Percentiles rank a stretch among this genome's conserved stretches.
phyloP scores from a whole-genome alignment of 345 rosid genomes.

The Kernera saxatilis region DNA sequence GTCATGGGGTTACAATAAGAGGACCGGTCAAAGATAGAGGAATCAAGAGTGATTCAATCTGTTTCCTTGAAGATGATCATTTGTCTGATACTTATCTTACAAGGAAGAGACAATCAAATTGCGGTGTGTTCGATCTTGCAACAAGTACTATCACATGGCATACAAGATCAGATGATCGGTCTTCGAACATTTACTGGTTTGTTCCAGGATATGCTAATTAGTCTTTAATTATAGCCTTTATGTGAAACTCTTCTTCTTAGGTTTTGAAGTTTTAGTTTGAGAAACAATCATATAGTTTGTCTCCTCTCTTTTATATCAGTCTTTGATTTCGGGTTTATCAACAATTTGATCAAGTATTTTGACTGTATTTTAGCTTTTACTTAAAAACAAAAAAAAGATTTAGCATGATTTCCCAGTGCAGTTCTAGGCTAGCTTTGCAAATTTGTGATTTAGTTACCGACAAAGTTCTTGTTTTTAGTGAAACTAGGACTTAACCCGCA shows the following conservation, averaged over 20 bases:
- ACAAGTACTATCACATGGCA: not conserved
- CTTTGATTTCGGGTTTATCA: no score
- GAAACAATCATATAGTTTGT: not conserved
- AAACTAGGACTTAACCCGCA: no score
- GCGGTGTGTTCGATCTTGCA: slow-evolving; percentile 1
- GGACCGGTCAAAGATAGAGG: not conserved
- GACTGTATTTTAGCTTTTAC: no score
- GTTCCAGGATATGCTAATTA: not conserved
- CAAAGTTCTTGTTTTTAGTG: no score
- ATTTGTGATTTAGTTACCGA: no score
- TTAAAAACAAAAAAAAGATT: no score
- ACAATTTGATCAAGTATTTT: no score
- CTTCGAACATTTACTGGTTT: no score
- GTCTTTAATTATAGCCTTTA: not conserved
- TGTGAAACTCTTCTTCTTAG: not conserved
- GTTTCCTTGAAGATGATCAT: not conserved
- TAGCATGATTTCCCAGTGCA: no score
- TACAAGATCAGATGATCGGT: no score
- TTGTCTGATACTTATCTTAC: no score
- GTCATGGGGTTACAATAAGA: not conserved
- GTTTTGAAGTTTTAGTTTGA: not conserved
- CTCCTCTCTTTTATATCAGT: not conserved
- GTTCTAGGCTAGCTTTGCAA: no score
- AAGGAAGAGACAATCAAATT: not conserved
- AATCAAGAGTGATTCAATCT: not conserved